These are phyloP conservation scores for Solanum medicagineum DNA, from an alignment of 257 asterid species.

Conservation along the genomic window DNA sequence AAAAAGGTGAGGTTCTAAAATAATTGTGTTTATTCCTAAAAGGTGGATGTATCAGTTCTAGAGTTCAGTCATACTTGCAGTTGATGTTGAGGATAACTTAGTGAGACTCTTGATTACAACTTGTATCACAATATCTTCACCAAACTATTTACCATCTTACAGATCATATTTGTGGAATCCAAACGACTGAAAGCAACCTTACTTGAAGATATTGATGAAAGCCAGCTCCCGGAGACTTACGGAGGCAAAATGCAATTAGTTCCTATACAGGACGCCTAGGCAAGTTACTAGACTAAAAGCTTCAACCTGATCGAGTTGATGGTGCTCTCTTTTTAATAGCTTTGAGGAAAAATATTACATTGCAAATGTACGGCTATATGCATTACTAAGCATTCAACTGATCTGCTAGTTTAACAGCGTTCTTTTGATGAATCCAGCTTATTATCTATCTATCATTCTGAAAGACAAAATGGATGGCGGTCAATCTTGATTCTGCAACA, in stretches of 20 bases:
- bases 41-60: background rate
- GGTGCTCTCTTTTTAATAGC: background rate
- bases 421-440: background rate
- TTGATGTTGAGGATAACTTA: background rate
- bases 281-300: background rate
- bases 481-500: background rate
- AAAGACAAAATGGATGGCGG: background rate
- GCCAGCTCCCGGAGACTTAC: conserved; percentile 68
- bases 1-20: conserved; percentile 36
- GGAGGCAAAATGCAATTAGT: conserved; percentile 72
- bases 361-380: background rate
- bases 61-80: background rate
- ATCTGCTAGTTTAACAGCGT: background rate
- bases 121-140: background rate
- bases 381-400: background rate
- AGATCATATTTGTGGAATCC: conserved; percentile 63
- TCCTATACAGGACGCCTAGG: conserved; percentile 48
- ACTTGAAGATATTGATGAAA: conserved; percentile 52
- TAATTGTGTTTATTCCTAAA: background rate
- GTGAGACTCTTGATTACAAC: background rate
- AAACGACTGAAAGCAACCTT: conserved; percentile 40
- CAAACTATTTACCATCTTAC: background rate
- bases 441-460: background rate
- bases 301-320: background rate
- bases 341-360: background rate